Evolutionary conservation across 108 stramenopile genomes (phyloP).

Genomic region (Aurantiochytrium sp.): DNA sequence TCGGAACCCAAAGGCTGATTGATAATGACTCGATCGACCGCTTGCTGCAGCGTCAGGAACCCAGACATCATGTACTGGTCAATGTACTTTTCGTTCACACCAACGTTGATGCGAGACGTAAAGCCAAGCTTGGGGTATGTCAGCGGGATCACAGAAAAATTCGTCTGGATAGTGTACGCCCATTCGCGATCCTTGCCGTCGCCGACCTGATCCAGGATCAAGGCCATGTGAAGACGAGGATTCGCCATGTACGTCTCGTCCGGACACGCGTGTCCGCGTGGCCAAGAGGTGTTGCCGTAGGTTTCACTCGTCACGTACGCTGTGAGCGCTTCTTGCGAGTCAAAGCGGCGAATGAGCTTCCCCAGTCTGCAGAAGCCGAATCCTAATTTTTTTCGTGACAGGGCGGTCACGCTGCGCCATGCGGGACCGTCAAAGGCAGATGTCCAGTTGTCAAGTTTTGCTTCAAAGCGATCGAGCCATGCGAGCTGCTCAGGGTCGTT

Average conservation of each 20-base stretch:
- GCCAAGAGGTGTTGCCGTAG: background rate
- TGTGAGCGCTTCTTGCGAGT: background rate
- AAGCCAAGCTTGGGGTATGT: background rate
- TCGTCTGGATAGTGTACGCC: conserved; percentile 1
- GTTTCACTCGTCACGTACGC: background rate
- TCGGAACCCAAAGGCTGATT: background rate
- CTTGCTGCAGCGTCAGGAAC: background rate
- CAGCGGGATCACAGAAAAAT: background rate
- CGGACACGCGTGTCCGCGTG: background rate
- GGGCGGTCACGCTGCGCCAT: background rate
- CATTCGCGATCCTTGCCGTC: background rate
- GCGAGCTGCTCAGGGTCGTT: background rate
- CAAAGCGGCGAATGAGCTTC: background rate
- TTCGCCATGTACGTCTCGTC: background rate
- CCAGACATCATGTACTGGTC: conserved; percentile 19
- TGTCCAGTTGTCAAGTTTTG: background rate
- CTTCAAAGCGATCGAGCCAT: background rate
- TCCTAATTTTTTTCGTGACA: background rate
- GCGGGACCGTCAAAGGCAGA: background rate
- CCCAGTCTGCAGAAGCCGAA: background rate
- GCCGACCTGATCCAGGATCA: background rate
- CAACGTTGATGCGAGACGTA: background rate
- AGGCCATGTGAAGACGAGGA: background rate
- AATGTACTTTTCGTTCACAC: background rate
- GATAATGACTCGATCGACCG: background rate